Evolutionary conservation across 768 basidiomycete genomes (phyloP), one percentile per base, ranked within the genome.

Genomic region (Mycena filopes): DNA sequence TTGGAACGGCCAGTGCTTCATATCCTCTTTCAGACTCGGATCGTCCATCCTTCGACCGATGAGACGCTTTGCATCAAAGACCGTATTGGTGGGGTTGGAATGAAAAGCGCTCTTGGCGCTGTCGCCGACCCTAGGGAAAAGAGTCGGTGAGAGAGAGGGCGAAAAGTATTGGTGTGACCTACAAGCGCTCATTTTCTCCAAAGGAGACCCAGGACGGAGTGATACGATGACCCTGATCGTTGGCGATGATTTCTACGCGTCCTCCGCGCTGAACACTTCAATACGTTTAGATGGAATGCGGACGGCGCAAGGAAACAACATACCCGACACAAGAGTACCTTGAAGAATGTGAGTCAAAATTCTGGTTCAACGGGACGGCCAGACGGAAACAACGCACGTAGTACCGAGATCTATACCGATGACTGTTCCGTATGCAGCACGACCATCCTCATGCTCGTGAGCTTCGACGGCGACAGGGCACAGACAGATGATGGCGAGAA

Each of bases 391-490:
- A 1, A 70, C 84, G 68, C 77, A 91, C 83, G 89, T 92, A 41
- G 93, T 94, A 75, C 93, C 92, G 73, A 94, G 79, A 83, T 94
- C 92, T 66, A 92, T 92, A 77, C 91, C 94, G 72, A 95, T 94
- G 31, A 95, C 92, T 26, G 89, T 88, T 18, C 94, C 94, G 74
- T 90, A 92, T 71, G 91, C 88, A 29, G 81, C 77, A 68, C 77
- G 80, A 72, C 79, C 80, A 42, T 53, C 60, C 36, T 85, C 81
- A 71, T 79, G 81, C 21, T 55, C 65, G 33, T 86, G 82, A 8
- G 90, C 90, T 23, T 77, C 78, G 43, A 78, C 83, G 21, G 82
- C 79, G 16, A 84, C 79, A n/a, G 93, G 92, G 70, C 86, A 87
- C 51, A 94, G 78, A 72, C 87, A 86, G 70, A 93, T 75, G 71